Percentiles rank a stretch among this genome's conserved stretches.
phyloP scores from a whole-genome alignment of 495 filamentous ascomycete species.

The Lindgomyces ingoldianus region DNA sequence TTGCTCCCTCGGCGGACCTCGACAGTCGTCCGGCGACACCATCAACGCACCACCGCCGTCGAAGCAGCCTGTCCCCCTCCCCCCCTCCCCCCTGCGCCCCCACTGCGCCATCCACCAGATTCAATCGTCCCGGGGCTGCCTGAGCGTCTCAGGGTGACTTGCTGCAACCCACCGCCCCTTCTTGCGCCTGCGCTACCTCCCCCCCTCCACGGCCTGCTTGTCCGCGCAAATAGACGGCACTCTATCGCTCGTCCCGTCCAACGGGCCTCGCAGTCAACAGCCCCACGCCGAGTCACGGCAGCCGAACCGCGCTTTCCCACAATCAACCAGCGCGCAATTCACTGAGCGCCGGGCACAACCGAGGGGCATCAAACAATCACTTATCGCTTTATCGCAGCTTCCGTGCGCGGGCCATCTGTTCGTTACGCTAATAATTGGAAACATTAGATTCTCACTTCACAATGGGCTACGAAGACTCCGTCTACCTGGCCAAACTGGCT shows the following conservation, averaged over 20 bases:
- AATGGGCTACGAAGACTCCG: conserved; percentile 99
- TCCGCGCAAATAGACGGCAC: not conserved
- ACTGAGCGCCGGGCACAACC: not conserved
- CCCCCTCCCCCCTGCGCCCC: too few relatives aligned
- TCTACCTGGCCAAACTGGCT: conserved; percentile 99
- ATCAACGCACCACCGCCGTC: conserved; percentile 1
- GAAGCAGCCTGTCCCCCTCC: conserved; percentile 3
- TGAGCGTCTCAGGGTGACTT: conserved; percentile 16
- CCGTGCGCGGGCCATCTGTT: not conserved
- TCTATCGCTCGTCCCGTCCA: not conserved
- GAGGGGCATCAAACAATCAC: not conserved
- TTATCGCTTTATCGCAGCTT: not conserved
- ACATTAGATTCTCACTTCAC: conserved; percentile 49
- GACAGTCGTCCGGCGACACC: not conserved
- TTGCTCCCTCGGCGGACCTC: conserved; percentile 5
- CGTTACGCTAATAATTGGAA: conserved; percentile 10
- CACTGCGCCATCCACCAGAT: not conserved
- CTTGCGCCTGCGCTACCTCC: conserved; percentile 5
- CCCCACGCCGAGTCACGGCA: not conserved
- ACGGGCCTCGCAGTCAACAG: not conserved
- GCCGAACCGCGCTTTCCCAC: conserved; percentile 19
- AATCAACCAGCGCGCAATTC: not conserved
- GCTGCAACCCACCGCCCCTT: conserved; percentile 8
- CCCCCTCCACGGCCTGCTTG: not conserved
- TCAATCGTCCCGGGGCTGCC: not conserved